Conservation (phyloP, 2,329 filamentous ascomycete species). For the Leptographium wingfieldii region DNA sequence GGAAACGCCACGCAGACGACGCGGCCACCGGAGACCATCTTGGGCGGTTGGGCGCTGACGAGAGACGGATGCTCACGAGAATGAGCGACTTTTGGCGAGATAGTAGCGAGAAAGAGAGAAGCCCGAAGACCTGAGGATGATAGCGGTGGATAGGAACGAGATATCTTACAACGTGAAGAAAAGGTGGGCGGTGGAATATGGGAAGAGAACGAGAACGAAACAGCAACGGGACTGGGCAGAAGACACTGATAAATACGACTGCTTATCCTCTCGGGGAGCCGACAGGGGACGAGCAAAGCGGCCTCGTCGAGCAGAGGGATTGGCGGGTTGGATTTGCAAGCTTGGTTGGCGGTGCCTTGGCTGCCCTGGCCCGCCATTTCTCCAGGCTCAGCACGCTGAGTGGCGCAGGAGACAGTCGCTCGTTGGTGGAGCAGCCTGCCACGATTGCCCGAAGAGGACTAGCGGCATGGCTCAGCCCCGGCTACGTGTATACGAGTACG, state of each 20-base stretch:
- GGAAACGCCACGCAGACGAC: conserved; percentile 80
- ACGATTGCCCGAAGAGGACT: neutral
- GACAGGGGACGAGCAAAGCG: too few relatives aligned
- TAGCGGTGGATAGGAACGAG: neutral
- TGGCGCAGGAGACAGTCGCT: neutral
- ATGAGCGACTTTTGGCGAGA: neutral
- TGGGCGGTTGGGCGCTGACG: conserved; percentile 5
- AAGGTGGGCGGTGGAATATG: neutral
- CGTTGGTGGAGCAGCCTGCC: neutral
- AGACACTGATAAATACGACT: neutral
- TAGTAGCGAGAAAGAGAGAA: too few relatives aligned
- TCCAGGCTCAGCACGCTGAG: neutral
- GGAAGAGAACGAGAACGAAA: neutral
- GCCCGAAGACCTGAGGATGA: neutral
- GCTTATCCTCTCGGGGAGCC: too few relatives aligned
- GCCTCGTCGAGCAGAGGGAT: too few relatives aligned
- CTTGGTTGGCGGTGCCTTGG: neutral
- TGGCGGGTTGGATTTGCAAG: neutral
- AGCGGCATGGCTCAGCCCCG: neutral
- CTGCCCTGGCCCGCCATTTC: neutral
- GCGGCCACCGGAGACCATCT: conserved; percentile 45
- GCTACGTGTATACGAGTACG: neutral
- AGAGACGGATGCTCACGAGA: neutral
- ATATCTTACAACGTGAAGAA: too few relatives aligned
- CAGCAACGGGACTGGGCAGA: neutral